phyloP scores from a whole-genome alignment of 1,284 basidiomycete species.

The Sanghuangporus baumii region DNA sequence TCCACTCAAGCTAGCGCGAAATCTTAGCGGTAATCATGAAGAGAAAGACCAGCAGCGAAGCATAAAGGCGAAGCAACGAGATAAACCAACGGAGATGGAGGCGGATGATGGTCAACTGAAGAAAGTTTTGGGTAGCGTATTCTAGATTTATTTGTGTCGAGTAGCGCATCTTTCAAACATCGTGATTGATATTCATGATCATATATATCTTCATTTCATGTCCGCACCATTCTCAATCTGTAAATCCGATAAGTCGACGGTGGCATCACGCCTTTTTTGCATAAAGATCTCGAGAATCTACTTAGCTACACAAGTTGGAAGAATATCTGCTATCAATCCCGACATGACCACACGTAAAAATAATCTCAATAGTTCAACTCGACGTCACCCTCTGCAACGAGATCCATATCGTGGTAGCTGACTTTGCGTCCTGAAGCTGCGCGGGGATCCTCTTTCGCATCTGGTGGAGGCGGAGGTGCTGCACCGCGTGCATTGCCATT shows the following conservation, averaged over 20 bases:
- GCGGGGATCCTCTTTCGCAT: slow-evolving; percentile 82
- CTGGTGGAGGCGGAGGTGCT: slow-evolving; percentile 71
- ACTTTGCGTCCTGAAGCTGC: slow-evolving; percentile 77
- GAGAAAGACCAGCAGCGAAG: slow-evolving; percentile 28
- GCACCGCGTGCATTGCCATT: slow-evolving; percentile 31
- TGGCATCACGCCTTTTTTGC: too few species aligned
- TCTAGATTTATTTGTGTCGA: slow-evolving; percentile 29
- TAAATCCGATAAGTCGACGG: not conserved
- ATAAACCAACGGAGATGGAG: slow-evolving; percentile 21
- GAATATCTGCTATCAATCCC: not conserved
- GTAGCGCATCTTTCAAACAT: not conserved
- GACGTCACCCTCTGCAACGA: slow-evolving; percentile 81
- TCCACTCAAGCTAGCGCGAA: slow-evolving; percentile 26
- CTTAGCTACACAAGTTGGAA: not conserved
- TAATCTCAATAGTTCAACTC: slow-evolving; percentile 62
- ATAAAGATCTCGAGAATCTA: too few species aligned
- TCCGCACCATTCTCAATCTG: too few species aligned
- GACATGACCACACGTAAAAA: not conserved
- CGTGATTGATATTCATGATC: too few species aligned
- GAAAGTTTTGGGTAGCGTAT: slow-evolving; percentile 50
- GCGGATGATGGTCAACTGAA: slow-evolving; percentile 33
- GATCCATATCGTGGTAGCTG: slow-evolving; percentile 84
- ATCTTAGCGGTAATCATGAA: slow-evolving; percentile 13
- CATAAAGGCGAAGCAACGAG: slow-evolving; percentile 22
- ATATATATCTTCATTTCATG: too few species aligned